phyloP scores from a whole-genome alignment of 2,329 filamentous ascomycete species.

The Chrysoporthe puriensis region DNA sequence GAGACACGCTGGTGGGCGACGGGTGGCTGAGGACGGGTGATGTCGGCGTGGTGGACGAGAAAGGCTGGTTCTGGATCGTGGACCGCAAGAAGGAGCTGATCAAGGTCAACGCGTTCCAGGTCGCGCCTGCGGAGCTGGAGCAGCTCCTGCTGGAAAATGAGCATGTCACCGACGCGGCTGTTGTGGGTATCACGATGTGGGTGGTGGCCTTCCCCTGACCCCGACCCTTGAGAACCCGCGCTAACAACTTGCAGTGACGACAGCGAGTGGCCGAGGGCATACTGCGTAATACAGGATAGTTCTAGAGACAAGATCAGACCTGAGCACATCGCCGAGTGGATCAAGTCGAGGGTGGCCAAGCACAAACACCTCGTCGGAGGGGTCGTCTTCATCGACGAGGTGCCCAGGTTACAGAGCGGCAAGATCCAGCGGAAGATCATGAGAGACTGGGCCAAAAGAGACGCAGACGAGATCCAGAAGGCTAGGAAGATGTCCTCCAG shows the following conservation, averaged over 20 bases:
- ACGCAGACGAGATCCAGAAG: slow-evolving; percentile 42
- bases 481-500: neutral
- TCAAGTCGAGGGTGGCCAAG: slow-evolving; percentile 52
- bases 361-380: slow-evolving; percentile 57
- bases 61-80: slow-evolving; percentile 52
- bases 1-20: slow-evolving; percentile 51
- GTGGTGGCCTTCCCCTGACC: slow-evolving; percentile 24
- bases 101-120: slow-evolving; percentile 21
- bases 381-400: slow-evolving; percentile 57
- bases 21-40: slow-evolving; percentile 64
- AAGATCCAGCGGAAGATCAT: slow-evolving; percentile 62
- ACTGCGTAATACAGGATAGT: slow-evolving; percentile 53
- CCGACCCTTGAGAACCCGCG: neutral
- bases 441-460: slow-evolving; percentile 60
- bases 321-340: slow-evolving; percentile 55
- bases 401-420: slow-evolving; percentile 60
- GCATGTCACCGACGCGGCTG: slow-evolving; percentile 14
- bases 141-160: slow-evolving; percentile 12
- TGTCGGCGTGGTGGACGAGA: slow-evolving; percentile 39
- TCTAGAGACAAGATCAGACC: slow-evolving; percentile 50
- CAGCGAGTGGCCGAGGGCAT: slow-evolving; percentile 57
- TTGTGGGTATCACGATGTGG: slow-evolving; percentile 33
- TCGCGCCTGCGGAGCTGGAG: slow-evolving; percentile 20
- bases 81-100: slow-evolving; percentile 53
- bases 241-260: slow-evolving; percentile 39